Evolutionary conservation across 345 rosid species (phyloP).

Genomic region (Geranium rotundifolium): DNA sequence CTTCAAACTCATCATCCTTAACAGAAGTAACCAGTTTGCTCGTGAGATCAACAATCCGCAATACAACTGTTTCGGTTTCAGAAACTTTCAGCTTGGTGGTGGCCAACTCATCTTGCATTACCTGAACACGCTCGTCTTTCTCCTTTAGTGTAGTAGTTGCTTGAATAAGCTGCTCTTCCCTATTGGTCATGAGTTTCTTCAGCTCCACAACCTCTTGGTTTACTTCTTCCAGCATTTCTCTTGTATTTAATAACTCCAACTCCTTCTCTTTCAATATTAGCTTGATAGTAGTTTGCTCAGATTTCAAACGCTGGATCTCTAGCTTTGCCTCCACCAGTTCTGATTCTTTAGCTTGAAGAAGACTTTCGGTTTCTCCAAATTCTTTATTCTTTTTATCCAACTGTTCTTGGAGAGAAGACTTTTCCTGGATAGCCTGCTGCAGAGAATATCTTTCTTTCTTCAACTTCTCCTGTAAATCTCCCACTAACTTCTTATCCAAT

Average conservation of each 20-base stretch:
- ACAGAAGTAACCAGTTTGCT: constrained; percentile 36
- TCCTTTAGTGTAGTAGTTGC: constrained; percentile 48
- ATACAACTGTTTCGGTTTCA: constrained; percentile 64
- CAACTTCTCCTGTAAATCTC: constrained; percentile 42
- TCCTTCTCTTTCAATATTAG: constrained; percentile 54
- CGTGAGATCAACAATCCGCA: constrained; percentile 51
- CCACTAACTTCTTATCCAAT: constrained; percentile 36
- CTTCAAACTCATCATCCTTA: constrained; percentile 21
- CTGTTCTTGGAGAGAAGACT: constrained; percentile 35
- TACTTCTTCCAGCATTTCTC: constrained; percentile 47
- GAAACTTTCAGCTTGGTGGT: constrained; percentile 34
- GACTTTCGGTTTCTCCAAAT: constrained; percentile 38
- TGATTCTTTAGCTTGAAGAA: constrained; percentile 50
- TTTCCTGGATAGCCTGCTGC: constrained; percentile 42
- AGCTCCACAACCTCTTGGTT: constrained; percentile 45
- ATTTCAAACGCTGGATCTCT: constrained; percentile 66
- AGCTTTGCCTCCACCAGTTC: constrained; percentile 74
- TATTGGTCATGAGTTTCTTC: constrained; percentile 41
- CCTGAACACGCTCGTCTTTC: constrained; percentile 50
- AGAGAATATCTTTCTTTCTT: constrained; percentile 42
- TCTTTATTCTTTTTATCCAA: constrained; percentile 37
- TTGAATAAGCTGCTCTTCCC: constrained; percentile 49
- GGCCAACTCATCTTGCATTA: constrained; percentile 44
- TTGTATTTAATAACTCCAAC: constrained; percentile 38
- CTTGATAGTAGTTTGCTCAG: constrained; percentile 61